Evolutionary conservation across 164 flowering plant species (phyloP), one percentile per base, ranked within the genome.

Genomic region (Macadamia integrifolia): DNA sequence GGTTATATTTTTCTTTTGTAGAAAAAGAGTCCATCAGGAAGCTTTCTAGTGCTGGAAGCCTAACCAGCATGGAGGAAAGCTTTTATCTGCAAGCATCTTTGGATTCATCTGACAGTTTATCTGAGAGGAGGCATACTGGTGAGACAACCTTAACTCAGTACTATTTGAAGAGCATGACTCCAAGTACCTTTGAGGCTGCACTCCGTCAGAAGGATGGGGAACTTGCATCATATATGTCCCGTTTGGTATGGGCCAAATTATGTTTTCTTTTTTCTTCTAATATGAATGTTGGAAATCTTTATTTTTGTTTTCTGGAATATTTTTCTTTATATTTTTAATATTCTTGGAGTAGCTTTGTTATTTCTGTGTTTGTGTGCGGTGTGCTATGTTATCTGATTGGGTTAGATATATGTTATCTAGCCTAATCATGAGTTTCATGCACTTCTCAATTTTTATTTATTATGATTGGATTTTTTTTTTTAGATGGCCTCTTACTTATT

Each of bases 171-270:
- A 89, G 93, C 86, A 87, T 92, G 89, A 92, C 92, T 18, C 89
- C 97, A 61, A 84, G 83, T 80, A 77, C 97, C 66, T 92, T 87
- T 75, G 99, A 92, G 82, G 83, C 96, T 61, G 77, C 91, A 62
- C 89, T 95, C 66, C 92, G 98, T 65, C 99, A 91, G 70, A 92
- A 92, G 79, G 98, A 95, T 80, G 98, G 99, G 65, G 99, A 95
- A 81, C 91, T 95, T 73, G 85, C 96, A 7, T 95, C 98, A 40
- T 95, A 92, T 70, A 88, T 89, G 84, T 89, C 99, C 48, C 95
- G 99, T 67, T 78, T 95, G 97, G 99, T 95, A 86, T 59, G 80
- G 0, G 66, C 55, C 46, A 18, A 52, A 28, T 42, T 76, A 13
- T 59, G 18, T 67, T 44, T 60, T 55, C 44, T 13, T 17, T 23